Evolutionary conservation across 1,284 basidiomycete genomes (phyloP), one percentile per base, ranked within the genome.

Genomic region (Cystobasidium slooffiae): DNA sequence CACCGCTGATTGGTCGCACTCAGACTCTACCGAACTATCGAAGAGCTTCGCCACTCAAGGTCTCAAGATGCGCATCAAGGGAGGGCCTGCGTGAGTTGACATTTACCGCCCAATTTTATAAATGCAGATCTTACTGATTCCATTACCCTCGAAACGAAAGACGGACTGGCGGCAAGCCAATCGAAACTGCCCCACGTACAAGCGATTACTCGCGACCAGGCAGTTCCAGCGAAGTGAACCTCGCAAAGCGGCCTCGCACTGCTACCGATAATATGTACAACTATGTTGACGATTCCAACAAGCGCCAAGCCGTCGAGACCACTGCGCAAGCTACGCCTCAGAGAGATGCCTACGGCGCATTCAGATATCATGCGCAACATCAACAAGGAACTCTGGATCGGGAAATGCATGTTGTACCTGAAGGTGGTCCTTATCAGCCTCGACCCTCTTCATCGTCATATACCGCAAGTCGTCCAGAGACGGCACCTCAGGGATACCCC

Each of bases 11-110:
- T 31, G 31, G 31, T 31, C 31, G 31, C 31, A 31, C 31, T 80
- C n/a, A 89, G 92, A 93, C 80, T 93, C 92, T 14, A 94, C 93
- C 47, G 89, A 91, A 16, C 86, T 95, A 44, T 94, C 93, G 31
- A 91, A 93, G 75, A 90, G 91, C n/a, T 90, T 96, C 80, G 92
- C 92, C 20, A 90, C 90, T 79, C 93, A 96, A 85, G 92, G 92
- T 44, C 90, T 94, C 82, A 93, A 94, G 81, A 86, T 96, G 67
- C 92, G 94, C 39, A 85, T 92, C n/a, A 73, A 73, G 22, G 70
- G 70, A 46, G 62, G 70, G 6, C 53, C 61, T 22, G 70, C 70
- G 70, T 73, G 49, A 22, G 70, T 51, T 10, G 31, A 24, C 16
- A 8, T 39, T 37, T 12, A n/a, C n/a, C 43, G 6, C 47, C 14